phyloP scores from a whole-genome alignment of 2,329 filamentous ascomycete species.

The Dichotomopilus funicola region DNA sequence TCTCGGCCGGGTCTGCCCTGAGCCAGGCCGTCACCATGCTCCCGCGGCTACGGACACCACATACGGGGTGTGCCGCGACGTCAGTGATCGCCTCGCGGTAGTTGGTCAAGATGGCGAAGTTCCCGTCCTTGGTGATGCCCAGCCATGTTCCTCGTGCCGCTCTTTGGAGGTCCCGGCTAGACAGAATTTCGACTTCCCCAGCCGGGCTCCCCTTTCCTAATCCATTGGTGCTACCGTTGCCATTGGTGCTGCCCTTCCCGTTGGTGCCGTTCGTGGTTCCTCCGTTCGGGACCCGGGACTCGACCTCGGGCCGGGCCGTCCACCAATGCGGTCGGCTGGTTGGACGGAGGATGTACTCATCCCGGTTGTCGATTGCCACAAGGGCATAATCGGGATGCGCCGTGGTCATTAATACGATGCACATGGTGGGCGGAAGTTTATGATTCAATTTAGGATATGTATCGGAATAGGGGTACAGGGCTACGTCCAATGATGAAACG shows the following conservation, averaged over 20 bases:
- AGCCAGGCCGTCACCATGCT: slow-evolving; percentile 60
- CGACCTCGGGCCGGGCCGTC: slow-evolving; percentile 37
- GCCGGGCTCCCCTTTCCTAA: not conserved
- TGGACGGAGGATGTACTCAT: slow-evolving; percentile 62
- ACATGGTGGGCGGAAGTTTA: slow-evolving; percentile 46
- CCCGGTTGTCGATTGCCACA: slow-evolving; percentile 71
- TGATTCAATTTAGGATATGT: not conserved
- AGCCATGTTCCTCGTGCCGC: slow-evolving; percentile 60
- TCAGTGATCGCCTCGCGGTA: slow-evolving; percentile 50
- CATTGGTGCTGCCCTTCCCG: too few species aligned
- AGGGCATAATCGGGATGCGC: slow-evolving; percentile 69
- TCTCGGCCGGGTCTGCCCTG: slow-evolving; percentile 41
- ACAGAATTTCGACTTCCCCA: slow-evolving; percentile 42
- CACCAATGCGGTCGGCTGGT: slow-evolving; percentile 61
- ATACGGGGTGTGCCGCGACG: slow-evolving; percentile 46
- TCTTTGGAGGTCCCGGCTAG: slow-evolving; percentile 55
- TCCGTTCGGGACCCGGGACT: slow-evolving; percentile 14
- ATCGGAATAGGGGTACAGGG: too few species aligned
- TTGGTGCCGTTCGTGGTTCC: not conserved
- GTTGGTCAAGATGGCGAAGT: slow-evolving; percentile 60
- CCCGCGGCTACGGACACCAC: slow-evolving; percentile 52
- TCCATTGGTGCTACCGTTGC: slow-evolving; percentile 1
- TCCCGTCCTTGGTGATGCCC: slow-evolving; percentile 53
- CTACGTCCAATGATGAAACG: not conserved
- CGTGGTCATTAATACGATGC: slow-evolving; percentile 70